Evolutionary conservation across 2,329 filamentous ascomycete species (phyloP), one percentile per base, ranked within the genome.

Genomic region (Aspergillus sp.): DNA sequence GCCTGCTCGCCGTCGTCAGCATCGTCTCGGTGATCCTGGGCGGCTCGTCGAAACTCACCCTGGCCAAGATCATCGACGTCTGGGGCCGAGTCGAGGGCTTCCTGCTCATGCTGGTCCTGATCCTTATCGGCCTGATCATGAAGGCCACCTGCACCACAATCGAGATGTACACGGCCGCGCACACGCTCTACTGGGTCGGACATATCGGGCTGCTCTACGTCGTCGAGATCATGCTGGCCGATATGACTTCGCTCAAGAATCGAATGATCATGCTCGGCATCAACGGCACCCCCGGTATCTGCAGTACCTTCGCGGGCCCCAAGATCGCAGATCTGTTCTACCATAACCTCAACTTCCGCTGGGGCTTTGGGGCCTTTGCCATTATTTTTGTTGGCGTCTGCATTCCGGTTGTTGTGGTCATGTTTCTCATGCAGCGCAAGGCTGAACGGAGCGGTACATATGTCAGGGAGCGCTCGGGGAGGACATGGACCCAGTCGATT

Each of bases 281-380:
- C 58, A 77, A 80, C 24, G 76, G 74, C 11, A 85, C 85, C 0
- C 86, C 86, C 1, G 85, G 83, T 63, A 83, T 89, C 57, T 79
- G 81, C 62, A 87, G 85, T 11, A 52, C 74, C 68, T 66, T 68
- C 83, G 34, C 68, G 63, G 1, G 73, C 63, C 8, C 86, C 83
- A 70, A 67, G 79, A 64, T 85, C 39, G 81, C 82, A 0, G 70
- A 81, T 24, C 71, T 73, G 0, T 83, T 87, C 63, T 73, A 83
- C 48, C 62, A 74, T 0, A 74, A 79, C 1, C 74, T 79, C 24
- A 81, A 79, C 45, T 89, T 82, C 79, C 79, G 83, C 32, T 89
- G 86, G 86, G 85, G 78, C 1, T 89, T 85, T 64, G 87, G 85
- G 22, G 73, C 78, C 20, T 89, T 87, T 65, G 76, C 81, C 45